Evolutionary conservation across 805 yeast genomes (phyloP).

Genomic region (Candida silvicultrix): DNA sequence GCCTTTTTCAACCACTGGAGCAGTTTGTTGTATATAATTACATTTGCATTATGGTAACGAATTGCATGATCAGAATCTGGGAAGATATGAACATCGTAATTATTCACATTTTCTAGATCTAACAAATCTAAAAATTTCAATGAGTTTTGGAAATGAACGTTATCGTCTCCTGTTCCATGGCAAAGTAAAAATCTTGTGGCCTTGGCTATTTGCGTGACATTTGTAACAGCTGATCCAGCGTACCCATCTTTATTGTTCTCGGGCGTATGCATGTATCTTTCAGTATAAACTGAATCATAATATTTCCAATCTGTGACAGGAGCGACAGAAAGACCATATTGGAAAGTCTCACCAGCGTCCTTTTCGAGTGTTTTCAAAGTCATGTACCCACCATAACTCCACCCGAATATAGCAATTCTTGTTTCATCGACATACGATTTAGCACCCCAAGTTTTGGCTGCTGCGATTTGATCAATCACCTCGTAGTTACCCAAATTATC

Average conservation of each 20-base stretch:
- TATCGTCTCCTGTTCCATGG: constrained; percentile 98
- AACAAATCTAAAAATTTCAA: constrained; percentile 70
- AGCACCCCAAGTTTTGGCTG: constrained; percentile 66
- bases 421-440: constrained; percentile 59
- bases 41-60: constrained; percentile 64
- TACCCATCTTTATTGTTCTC: constrained; percentile 62
- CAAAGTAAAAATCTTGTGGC: constrained; percentile 70
- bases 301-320: constrained; percentile 94
- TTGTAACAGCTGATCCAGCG: constrained; percentile 43
- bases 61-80: constrained; percentile 80
- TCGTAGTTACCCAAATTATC: constrained; percentile 80
- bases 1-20: constrained; percentile 61
- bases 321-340: constrained; percentile 92
- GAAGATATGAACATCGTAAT: constrained; percentile 72
- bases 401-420: constrained; percentile 88
- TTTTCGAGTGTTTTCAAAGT: constrained; percentile 84
- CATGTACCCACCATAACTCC: constrained; percentile 97
- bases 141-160: constrained; percentile 91
- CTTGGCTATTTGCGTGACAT: constrained; percentile 48
- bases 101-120: constrained; percentile 69
- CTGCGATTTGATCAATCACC: constrained; percentile 79
- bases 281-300: constrained; percentile 92
- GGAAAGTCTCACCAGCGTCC: constrained; percentile 70
- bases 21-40: constrained; percentile 63
- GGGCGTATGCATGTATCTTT: constrained; percentile 89